phyloP scores from a whole-genome alignment of 2,329 filamentous ascomycete genomes.

The Xylaria multiplex region DNA sequence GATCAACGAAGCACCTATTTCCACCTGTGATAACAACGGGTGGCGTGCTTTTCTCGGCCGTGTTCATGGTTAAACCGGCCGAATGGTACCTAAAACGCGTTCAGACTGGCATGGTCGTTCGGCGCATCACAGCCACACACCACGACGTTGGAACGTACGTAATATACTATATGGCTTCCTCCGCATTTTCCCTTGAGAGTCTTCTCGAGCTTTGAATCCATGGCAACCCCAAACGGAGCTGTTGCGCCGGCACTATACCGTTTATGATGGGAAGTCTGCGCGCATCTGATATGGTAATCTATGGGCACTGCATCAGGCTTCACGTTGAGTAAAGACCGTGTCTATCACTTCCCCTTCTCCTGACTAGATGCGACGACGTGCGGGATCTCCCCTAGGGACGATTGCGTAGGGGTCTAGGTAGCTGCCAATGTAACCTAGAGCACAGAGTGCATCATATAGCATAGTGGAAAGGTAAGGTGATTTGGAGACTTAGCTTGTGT shows the following conservation, averaged over 20 bases:
- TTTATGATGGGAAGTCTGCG: conserved; percentile 22
- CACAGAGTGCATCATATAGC: conserved; percentile 14
- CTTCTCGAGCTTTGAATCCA: conserved; percentile 6
- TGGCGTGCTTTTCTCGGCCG: conserved; percentile 29
- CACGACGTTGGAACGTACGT: conserved; percentile 2
- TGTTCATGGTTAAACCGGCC: conserved; percentile 22
- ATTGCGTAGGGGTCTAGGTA: conserved; percentile 9
- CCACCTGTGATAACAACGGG: background rate
- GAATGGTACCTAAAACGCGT: conserved; percentile 11
- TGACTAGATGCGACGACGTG: conserved; percentile 2
- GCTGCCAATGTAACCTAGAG: conserved; percentile 18
- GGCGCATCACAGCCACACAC: conserved; percentile 14
- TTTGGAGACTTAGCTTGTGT: conserved; percentile 19
- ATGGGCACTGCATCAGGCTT: conserved; percentile 13
- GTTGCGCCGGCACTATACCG: conserved; percentile 23
- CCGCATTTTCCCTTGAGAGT: conserved; percentile 26
- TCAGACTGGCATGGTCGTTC: conserved; percentile 16
- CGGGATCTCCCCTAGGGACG: background rate
- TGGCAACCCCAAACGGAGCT: conserved; percentile 24
- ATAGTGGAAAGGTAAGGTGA: conserved; percentile 15
- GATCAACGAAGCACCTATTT: background rate
- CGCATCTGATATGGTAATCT: conserved; percentile 6
- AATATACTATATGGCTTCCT: conserved; percentile 13
- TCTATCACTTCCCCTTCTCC: background rate
- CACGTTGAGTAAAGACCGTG: conserved; percentile 13